Evolutionary conservation across 2,329 filamentous ascomycete genomes (phyloP).

Genomic region (Tolypocladium album): DNA sequence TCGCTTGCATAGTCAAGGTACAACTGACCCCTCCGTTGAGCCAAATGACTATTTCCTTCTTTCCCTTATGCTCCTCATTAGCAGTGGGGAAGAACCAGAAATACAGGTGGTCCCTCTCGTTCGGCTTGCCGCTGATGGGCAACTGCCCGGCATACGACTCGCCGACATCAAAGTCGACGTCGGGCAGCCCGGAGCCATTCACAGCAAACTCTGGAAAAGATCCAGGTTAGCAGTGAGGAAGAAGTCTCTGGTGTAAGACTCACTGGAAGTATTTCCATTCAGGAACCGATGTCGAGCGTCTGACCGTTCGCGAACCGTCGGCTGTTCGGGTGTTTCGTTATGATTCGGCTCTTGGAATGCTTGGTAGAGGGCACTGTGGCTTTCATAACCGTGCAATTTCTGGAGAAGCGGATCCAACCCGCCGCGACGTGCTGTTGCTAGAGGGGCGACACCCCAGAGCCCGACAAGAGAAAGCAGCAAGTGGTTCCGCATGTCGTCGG

Average conservation of each 20-base stretch:
- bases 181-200: slow-evolving; percentile 50
- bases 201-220: slow-evolving; percentile 39
- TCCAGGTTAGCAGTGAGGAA: no score
- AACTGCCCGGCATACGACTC: slow-evolving; percentile 49
- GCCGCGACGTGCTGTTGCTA: background rate
- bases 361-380: background rate
- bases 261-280: background rate
- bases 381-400: background rate
- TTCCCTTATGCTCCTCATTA: slow-evolving; percentile 27
- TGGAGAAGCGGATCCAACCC: background rate
- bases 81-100: slow-evolving; percentile 58
- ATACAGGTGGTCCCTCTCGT: slow-evolving; percentile 44
- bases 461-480: background rate
- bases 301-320: background rate
- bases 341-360: background rate
- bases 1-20: background rate
- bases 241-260: background rate
- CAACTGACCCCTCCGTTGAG: slow-evolving; percentile 39
- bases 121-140: slow-evolving; percentile 35
- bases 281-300: background rate
- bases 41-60: slow-evolving; percentile 53
- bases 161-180: slow-evolving; percentile 52
- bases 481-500: background rate
- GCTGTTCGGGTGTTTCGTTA: background rate
- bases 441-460: background rate